These are phyloP conservation scores for Aspergillus sp. DNA, from an alignment of 2,329 filamentous ascomycete species.

Conservation along the genomic window DNA sequence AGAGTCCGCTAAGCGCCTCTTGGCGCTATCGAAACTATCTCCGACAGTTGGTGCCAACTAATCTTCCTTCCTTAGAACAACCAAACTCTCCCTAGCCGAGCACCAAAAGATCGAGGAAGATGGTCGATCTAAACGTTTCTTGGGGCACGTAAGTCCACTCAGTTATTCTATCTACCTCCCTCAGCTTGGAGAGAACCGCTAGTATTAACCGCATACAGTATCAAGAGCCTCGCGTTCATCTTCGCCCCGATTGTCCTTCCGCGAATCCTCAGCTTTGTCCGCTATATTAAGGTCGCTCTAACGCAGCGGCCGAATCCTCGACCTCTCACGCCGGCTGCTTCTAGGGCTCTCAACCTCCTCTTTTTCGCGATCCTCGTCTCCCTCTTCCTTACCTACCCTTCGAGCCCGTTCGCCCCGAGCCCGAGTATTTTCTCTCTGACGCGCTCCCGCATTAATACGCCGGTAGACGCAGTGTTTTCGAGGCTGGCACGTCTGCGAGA, in stretches of 20 bases:
- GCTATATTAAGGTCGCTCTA: constrained; percentile 33
- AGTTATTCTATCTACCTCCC: not conserved
- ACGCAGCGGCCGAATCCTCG: constrained; percentile 38
- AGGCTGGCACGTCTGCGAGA: constrained; percentile 58
- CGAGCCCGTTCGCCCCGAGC: constrained; percentile 54
- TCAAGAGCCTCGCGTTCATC: constrained; percentile 45
- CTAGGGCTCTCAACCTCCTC: constrained; percentile 48
- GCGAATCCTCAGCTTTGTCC: constrained; percentile 38
- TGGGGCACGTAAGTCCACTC: constrained; percentile 31
- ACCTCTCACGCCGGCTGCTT: constrained; percentile 34
- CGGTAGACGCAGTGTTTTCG: constrained; percentile 80
- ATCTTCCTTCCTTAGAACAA: constrained; percentile 9
- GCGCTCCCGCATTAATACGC: constrained; percentile 77
- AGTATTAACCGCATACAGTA: constrained; percentile 23
- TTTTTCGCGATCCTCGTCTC: constrained; percentile 54
- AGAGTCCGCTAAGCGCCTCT: constrained; percentile 6
- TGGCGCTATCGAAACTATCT: constrained; percentile 20
- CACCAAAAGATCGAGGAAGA: constrained; percentile 14
- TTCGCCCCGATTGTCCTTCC: constrained; percentile 44
- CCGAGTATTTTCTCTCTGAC: constrained; percentile 76
- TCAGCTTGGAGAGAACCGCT: not conserved
- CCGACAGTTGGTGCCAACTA: constrained; percentile 10
- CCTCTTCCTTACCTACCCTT: constrained; percentile 65
- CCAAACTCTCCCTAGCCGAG: not conserved
- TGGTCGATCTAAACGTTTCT: constrained; percentile 30